Conservation (phyloP, 1,284 basidiomycete genomes). For the Heimioporus retisporus region DNA sequence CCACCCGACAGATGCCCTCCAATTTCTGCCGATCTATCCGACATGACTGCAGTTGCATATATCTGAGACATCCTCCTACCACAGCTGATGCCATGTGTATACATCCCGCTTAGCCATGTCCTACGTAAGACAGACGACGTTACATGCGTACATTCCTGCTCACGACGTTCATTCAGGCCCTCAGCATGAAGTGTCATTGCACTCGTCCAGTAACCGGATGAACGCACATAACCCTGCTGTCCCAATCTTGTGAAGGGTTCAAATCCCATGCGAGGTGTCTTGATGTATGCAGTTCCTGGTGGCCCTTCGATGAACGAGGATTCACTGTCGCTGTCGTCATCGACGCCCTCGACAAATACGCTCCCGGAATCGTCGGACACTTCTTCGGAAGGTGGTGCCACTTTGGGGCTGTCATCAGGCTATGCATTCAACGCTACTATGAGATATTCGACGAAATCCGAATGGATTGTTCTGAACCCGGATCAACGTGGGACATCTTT, state of each 20-base stretch:
- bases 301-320: slow-evolving; percentile 42
- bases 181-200: slow-evolving; percentile 80
- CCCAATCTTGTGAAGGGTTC: slow-evolving; percentile 82
- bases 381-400: slow-evolving; percentile 59
- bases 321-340: slow-evolving; percentile 27
- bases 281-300: slow-evolving; percentile 74
- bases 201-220: slow-evolving; percentile 77
- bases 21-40: slow-evolving; percentile 61
- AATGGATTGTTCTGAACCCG: slow-evolving; percentile 73
- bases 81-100: slow-evolving; percentile 74
- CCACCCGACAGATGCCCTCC: slow-evolving; percentile 74
- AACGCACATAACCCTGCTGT: slow-evolving; percentile 82
- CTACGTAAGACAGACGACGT: slow-evolving; percentile 65
- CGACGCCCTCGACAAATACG: slow-evolving; percentile 34
- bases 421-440: slow-evolving; percentile 86
- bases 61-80: slow-evolving; percentile 75
- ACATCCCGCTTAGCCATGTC: slow-evolving; percentile 77
- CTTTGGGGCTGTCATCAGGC: slow-evolving; percentile 75
- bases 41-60: slow-evolving; percentile 68
- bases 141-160: slow-evolving; percentile 16
- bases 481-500: slow-evolving; percentile 42
- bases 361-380: slow-evolving; percentile 35
- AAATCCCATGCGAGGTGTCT: slow-evolving; percentile 75
- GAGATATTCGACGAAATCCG: slow-evolving; percentile 87
- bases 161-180: slow-evolving; percentile 62